Base-by-base conservation (phyloP, 2,329 filamentous ascomycete genomes). In the Arthrobotrys musiformis region DNA sequence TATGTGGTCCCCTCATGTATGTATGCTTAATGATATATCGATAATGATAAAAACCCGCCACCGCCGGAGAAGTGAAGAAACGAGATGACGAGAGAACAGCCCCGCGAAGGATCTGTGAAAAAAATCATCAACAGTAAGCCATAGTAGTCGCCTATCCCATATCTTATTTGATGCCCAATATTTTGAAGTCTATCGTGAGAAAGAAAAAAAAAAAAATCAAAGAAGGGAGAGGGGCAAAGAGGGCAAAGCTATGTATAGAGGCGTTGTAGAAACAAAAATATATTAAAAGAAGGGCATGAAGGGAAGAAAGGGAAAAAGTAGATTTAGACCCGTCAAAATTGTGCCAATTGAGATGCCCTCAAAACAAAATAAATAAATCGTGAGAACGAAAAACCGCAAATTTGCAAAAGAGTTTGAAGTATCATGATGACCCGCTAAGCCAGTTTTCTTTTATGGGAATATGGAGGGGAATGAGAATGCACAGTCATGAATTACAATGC, bases 401-500 rank as follows among this genome's bases (percentile, higher is more conserved):
- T n/a, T 8, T 13, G 13, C 19, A 26, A 40, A 37, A 50, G 24
- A 28, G 11, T 64, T 35, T n/a, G n/a, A 26, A 48, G n/a, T 30
- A 62, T 46, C 48, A 17, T n/a, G n/a, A 24, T 22, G 17, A 48
- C 11, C 17, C n/a, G 44, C 42, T 50, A 37, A 50, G 15, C 62
- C 62, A 67, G 46, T 56, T 67, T 56, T 44, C 37, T 61, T 8
- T 37, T 40, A 11, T 11, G 24, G 24, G 13, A 8, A 48, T 15
- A 46, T 15, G 42, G 15, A 19, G 11, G 44, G 19, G 56, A 19
- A 64, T 15, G 13, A 15, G 63, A 28, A 63, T 58, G 40, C 19
- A 37, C 28, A 64, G 52, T 22, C 24, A 22, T 37, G 24, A 52
- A 73, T 73, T 73, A 73, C 30, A 73, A 73, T 73, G 61, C 58